Percentiles rank a stretch among this genome's conserved stretches.
Evolutionary conservation across 225 moss, liverwort and hornwort species (phyloP).

Genomic region (Polytrichum formosum): DNA sequence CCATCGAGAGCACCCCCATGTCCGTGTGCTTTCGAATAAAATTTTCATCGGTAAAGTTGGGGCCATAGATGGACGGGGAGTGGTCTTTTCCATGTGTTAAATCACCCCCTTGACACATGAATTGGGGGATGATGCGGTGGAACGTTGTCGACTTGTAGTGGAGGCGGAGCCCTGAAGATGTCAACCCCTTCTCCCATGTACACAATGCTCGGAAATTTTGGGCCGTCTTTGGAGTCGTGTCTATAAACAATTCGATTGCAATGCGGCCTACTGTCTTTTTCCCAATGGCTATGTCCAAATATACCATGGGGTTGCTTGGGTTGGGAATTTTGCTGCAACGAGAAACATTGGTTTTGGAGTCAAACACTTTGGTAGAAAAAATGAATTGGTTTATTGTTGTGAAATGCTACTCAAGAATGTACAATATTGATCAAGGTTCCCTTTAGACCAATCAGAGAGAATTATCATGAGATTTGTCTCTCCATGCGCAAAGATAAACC

Average conservation of each 20-base stretch:
- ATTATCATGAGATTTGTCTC: no score
- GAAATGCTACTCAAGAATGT: no score
- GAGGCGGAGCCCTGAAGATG: slow-evolving; percentile 23
- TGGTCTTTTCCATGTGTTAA: slow-evolving; percentile 39
- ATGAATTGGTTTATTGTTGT: no score
- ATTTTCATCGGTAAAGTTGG: slow-evolving; percentile 41
- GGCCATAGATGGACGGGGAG: slow-evolving; percentile 39
- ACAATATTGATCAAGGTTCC: no score
- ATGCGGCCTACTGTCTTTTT: slow-evolving; percentile 14
- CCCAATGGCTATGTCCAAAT: slow-evolving; percentile 42
- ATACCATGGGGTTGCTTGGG: slow-evolving; percentile 27
- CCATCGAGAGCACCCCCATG: slow-evolving; percentile 52
- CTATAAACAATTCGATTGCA: slow-evolving; percentile 35
- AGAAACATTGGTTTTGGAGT: no score
- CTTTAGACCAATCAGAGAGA: no score
- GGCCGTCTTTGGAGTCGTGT: slow-evolving; percentile 34
- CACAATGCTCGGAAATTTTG: slow-evolving; percentile 44
- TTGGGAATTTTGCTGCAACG: not conserved
- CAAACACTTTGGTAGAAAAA: no score
- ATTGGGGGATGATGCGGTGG: slow-evolving; percentile 43
- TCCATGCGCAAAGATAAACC: no score
- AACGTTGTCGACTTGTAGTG: slow-evolving; percentile 35
- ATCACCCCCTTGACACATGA: slow-evolving; percentile 57
- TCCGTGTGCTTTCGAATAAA: slow-evolving; percentile 37
- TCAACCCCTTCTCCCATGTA: slow-evolving; percentile 42